Evolutionary conservation across 305 asterid genomes (phyloP), one percentile per base, ranked within the genome.

Genomic region (Lippia alba): DNA sequence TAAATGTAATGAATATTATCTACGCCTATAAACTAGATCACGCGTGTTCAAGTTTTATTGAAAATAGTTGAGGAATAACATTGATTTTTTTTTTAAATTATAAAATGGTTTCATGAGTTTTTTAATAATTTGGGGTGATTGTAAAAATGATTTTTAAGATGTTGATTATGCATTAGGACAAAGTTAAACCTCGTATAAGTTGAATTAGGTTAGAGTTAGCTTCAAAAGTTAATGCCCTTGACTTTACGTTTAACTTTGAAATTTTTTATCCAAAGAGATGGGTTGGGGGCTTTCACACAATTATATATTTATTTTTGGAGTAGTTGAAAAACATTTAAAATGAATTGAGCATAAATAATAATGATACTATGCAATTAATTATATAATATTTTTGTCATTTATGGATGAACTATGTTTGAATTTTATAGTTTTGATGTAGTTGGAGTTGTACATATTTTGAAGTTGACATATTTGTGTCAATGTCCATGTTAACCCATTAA

Each of bases 121-220:
- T 36, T 36, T 36, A 36, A 36, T 4, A 36, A 1, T 58, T 53
- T 1, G 18, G 50, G n/a, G 20, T 59, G 5, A n/a, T 36, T 60
- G 32, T 60, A n/a, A 60, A 36, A 36, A 36, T 8, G 41, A 36
- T 4, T 36, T 36, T 8, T 70, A 39, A 56, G 50, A 8, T 45
- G 34, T 32, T 46, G 32, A 61, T 39, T 51, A 50, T 14, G 32
- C 8, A 60, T 50, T 16, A 48, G 33, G 8, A 4, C 5, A 5
- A 48, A 51, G 61, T 70, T 49, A 51, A 50, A 61, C 63, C 75
- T 70, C 2, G 33, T 61, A 9, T 50, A 56, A 55, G 71, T 33
- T 72, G 59, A 60, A 64, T 32, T 72, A 53, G 75, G 70, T 63
- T 15, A 44, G 30, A 16, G 17, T 66, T 73, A 58, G 12, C 56